Base-by-base conservation (phyloP, 768 basidiomycete species). In the Tephrocybe sp. region DNA sequence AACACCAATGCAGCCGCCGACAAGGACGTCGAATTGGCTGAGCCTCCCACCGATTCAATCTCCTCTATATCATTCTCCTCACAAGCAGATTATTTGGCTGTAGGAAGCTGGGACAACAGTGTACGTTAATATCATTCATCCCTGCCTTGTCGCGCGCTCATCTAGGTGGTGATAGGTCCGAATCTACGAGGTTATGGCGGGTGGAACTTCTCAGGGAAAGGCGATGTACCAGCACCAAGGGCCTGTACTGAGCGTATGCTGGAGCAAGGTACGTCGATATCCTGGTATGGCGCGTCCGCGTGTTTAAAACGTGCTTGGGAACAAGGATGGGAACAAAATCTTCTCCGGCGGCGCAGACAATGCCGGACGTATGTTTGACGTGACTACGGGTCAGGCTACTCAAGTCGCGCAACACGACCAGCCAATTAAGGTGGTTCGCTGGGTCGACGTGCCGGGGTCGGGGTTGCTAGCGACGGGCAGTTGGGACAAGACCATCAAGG, bases 401-500 rank as follows among this genome's bases (percentile, higher is more conserved):
- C 93, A 95, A 65, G 86, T 97, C 42, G 93, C 91, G 17, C 88
- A 88, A 54, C 94, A 98, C 56, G 93, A 97, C 65, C 90, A 86
- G 40, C 90, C 90, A 10, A 84, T 96, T 61, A 90, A 86, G 67
- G 84, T 81, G 51, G 85, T 93, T 33, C 79, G 83, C 48, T 94
- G 88, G 84, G 75, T 93, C 46, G 88, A 94, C 55, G 80, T 86
- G 4, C 84, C 83, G 18, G 81, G 80, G 55, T 80, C 80, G 30
- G 83, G 90, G 12, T 84, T 95, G 55, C 74, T 95, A 17, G 91
- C 86, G 11, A 98, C 96, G 1, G 97, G 94, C 9, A 93, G 93
- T 47, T 99, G 97, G 97, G 96, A 99, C 68, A 96, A 96, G 72
- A 96, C 92, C 1, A 70, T 98, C 65, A 96, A 94, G 78, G 95